phyloP scores from a whole-genome alignment of 1,284 basidiomycete genomes.

The Kwoniella shivajii region DNA sequence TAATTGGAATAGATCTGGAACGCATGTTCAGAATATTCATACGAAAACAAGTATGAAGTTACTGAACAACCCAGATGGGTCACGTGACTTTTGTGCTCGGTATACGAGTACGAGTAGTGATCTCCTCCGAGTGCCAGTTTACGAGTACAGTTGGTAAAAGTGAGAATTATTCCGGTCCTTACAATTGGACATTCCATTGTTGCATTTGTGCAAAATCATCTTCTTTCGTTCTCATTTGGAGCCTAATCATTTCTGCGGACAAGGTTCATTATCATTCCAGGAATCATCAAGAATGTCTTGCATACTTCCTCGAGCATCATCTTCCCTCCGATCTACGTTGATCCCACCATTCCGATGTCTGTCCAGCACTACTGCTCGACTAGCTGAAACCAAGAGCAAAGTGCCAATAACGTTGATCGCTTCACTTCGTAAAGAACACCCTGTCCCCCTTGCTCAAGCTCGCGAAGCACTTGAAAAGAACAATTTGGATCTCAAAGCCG shows the following conservation, averaged over 20 bases:
- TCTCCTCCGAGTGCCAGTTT: too few species aligned
- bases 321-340: constrained; percentile 1
- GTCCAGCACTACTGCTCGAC: constrained; percentile 14
- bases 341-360: constrained; percentile 19
- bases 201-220: too few species aligned
- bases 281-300: constrained; percentile 19
- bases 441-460: constrained; percentile 81
- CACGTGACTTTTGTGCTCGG: too few species aligned
- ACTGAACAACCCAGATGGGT: too few species aligned
- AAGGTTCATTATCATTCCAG: not conserved
- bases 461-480: constrained; percentile 78
- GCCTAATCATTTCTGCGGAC: not conserved
- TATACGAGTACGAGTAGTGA: too few species aligned
- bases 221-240: too few species aligned
- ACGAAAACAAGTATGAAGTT: too few species aligned
- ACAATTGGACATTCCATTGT: too few species aligned
- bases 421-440: constrained; percentile 75
- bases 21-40: too few species aligned
- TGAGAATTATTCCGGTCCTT: too few species aligned
- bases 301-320: constrained; percentile 8
- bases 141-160: too few species aligned
- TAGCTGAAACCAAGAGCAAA: constrained; percentile 27
- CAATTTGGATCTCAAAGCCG: constrained; percentile 72
- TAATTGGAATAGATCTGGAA: too few species aligned
- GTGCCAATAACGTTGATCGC: constrained; percentile 74